Conservation (phyloP, 2,329 filamentous ascomycete genomes). For the Aspergillus piperis region DNA sequence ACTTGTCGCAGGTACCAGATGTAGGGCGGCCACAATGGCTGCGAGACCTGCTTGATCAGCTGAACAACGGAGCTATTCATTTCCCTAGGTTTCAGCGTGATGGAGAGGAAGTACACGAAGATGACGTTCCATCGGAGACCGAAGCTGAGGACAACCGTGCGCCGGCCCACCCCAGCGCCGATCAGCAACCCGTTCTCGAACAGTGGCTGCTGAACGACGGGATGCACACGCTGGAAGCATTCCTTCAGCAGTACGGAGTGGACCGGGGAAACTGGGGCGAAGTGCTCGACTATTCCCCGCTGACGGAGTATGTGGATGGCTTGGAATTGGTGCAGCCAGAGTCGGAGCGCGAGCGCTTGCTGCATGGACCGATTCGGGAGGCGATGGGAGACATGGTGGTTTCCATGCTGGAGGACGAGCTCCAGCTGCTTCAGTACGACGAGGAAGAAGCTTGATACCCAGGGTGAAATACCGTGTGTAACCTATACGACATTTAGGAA, state of each 20-base stretch:
- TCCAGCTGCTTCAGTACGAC: conserved; percentile 35
- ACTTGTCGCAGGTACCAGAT: conserved; percentile 34
- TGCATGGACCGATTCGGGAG: conserved; percentile 35
- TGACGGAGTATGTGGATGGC: conserved; percentile 40
- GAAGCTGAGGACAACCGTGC: conserved; percentile 18
- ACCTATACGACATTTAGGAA: neutral
- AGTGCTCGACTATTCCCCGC: conserved; percentile 35
- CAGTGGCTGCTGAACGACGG: conserved; percentile 39
- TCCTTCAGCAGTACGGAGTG: conserved; percentile 41
- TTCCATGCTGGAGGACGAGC: conserved; percentile 40
- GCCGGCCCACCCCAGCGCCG: conserved; percentile 25
- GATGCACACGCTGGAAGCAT: conserved; percentile 36
- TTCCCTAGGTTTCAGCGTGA: conserved; percentile 27
- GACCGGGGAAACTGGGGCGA: conserved; percentile 47
- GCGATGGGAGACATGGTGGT: conserved; percentile 38
- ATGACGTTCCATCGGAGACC: conserved; percentile 11
- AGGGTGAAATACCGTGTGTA: neutral
- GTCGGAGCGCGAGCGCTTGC: conserved; percentile 27
- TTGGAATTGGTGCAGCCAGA: conserved; percentile 31
- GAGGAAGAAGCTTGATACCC: conserved; percentile 19
- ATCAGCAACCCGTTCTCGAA: conserved; percentile 33
- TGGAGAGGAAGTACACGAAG: conserved; percentile 22
- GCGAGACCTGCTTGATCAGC: conserved; percentile 37
- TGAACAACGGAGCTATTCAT: conserved; percentile 34
- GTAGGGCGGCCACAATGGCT: conserved; percentile 38